Conservation (phyloP, 192 early-diverging fungal species). For the Kickxella alabastrina region DNA sequence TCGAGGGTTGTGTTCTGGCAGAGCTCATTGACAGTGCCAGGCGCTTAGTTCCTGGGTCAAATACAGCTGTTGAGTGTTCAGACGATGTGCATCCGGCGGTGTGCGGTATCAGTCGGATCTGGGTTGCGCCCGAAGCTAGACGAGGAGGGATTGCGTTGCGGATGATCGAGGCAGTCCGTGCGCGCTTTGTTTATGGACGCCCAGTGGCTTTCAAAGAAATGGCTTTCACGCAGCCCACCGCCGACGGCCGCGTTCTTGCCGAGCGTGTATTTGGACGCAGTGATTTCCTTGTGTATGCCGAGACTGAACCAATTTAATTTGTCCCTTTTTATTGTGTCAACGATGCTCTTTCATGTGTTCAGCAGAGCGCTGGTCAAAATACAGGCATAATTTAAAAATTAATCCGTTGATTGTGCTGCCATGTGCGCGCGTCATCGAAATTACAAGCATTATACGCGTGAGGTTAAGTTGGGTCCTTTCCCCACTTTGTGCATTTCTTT, state of each 20-base stretch:
- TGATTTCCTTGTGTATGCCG: conserved; percentile 54
- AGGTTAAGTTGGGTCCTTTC: too few relatives aligned
- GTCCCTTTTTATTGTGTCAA: too few relatives aligned
- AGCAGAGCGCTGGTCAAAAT: too few relatives aligned
- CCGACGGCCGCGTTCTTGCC: conserved; percentile 46
- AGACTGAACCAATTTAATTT: too few relatives aligned
- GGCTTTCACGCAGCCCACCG: conserved; percentile 57
- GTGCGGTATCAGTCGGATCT: conserved; percentile 57
- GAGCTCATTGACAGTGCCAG: conserved; percentile 33
- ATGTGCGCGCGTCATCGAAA: too few relatives aligned
- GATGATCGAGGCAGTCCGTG: conserved; percentile 40
- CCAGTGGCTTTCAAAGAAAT: conserved; percentile 15
- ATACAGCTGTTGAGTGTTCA: neutral
- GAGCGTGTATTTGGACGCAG: conserved; percentile 39
- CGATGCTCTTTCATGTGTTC: too few relatives aligned
- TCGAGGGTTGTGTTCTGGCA: conserved; percentile 51
- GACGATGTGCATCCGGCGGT: conserved; percentile 9
- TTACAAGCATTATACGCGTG: too few relatives aligned
- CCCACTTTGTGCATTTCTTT: too few relatives aligned
- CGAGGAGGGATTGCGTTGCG: conserved; percentile 40
- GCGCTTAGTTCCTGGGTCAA: conserved; percentile 5
- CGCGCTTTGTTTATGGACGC: conserved; percentile 49
- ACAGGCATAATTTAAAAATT: too few relatives aligned
- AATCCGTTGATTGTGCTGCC: too few relatives aligned
- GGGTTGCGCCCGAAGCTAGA: conserved; percentile 50